phyloP scores from a whole-genome alignment of 2,329 filamentous ascomycete species.

The Coniochaeta pulveracea region DNA sequence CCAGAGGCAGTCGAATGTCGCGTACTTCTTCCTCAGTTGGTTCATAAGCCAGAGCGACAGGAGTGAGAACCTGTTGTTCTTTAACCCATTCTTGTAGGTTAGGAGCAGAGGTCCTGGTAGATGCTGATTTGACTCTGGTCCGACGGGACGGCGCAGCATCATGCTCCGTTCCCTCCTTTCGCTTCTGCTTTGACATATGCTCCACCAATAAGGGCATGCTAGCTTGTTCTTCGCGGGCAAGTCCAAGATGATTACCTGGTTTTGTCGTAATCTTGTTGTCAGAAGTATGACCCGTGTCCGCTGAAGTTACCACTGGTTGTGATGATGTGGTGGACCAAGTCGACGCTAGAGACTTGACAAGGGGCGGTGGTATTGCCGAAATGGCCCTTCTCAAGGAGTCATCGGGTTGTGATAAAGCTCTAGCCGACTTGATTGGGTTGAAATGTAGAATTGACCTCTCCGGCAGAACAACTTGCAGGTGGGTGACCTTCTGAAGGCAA shows the following conservation, averaged over 20 bases:
- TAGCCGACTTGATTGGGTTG: neutral
- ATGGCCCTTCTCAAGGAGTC: neutral
- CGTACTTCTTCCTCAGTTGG: neutral
- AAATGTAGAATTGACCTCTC: neutral
- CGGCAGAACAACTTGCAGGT: neutral
- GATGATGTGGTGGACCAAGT: neutral
- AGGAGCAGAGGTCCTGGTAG: neutral
- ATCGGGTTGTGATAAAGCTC: neutral
- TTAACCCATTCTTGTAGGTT: slow-evolving; percentile 1
- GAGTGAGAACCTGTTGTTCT: neutral
- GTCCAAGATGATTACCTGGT: too few species aligned
- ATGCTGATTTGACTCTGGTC: neutral
- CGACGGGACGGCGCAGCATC: neutral
- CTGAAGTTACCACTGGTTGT: neutral
- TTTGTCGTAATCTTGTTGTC: neutral
- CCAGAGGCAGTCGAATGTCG: neutral
- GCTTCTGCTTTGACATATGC: slow-evolving; percentile 2
- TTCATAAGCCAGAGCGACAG: neutral
- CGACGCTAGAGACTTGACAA: neutral
- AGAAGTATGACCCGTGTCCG: neutral
- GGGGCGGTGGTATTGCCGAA: neutral
- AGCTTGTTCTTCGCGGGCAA: too few species aligned
- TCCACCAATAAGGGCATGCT: neutral
- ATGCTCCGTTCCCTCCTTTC: neutral
- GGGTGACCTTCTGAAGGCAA: neutral